A percentile compares a stretch with the other conserved stretches of the same genome.
Evolutionary conservation across 176 grass and related monocot genomes (phyloP).

Genomic region (Dendrocalamus sinicus): DNA sequence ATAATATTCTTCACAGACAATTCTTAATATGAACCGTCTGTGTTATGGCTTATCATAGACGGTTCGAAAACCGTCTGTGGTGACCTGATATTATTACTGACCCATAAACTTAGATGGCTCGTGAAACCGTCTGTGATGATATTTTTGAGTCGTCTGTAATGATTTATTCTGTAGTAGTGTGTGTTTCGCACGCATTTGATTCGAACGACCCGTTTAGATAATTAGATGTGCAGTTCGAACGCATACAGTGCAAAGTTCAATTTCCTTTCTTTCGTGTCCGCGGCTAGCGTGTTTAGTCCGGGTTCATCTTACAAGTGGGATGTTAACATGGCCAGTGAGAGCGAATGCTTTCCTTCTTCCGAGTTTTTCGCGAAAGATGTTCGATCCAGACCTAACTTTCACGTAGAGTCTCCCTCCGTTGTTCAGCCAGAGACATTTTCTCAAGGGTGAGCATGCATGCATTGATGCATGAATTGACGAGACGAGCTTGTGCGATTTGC

Average conservation of each 20-base stretch:
- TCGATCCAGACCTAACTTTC: background rate
- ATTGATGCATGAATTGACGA: constrained; percentile 3
- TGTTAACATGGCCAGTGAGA: background rate
- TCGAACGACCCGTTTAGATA: background rate
- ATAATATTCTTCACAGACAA: no score
- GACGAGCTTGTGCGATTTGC: background rate
- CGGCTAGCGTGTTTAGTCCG: no score
- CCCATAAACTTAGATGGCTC: no score
- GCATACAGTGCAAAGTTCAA: no score
- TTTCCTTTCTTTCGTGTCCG: background rate
- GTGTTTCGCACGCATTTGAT: background rate
- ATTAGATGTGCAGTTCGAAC: no score
- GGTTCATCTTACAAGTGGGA: no score
- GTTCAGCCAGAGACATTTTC: background rate
- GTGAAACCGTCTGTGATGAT: accelerated
- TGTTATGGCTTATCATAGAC: no score
- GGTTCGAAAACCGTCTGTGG: no score
- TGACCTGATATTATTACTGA: no score
- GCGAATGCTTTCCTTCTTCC: background rate
- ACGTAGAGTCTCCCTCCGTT: background rate
- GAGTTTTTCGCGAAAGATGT: background rate
- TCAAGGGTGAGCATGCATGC: background rate
- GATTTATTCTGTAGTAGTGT: background rate
- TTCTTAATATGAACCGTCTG: no score
- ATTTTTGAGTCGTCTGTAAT: no score